Evolutionary conservation across 768 basidiomycete genomes (phyloP), one percentile per base, ranked within the genome.

Genomic region (Termitomyces sp.): DNA sequence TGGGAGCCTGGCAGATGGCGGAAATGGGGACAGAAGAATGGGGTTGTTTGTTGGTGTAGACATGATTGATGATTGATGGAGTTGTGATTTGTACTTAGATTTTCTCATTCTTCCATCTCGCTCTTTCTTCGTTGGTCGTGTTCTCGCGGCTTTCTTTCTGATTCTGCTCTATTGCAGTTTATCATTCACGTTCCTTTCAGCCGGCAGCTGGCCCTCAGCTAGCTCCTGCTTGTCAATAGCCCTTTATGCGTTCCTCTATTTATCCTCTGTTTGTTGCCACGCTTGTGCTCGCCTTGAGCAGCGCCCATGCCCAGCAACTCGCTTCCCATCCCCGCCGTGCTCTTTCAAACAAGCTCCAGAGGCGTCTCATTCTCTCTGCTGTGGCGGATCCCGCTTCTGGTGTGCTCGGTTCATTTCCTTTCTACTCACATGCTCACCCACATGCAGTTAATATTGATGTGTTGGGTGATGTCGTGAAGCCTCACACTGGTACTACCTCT

Each of bases 281-380:
- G 33, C 55, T 71, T 58, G 60, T 74, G 43, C 36, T 64, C 55
- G 56, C 63, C 47, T 58, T 66, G 0, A 10, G 8, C 36, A 77
- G 78, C 0, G 66, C 72, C 49, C 81, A 79, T 63, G 75, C 79
- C 0, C 76, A 79, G n/a, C 56, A 69, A 8, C 47, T 63, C 18
- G 58, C 68, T 48, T 63, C 70, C 50, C 67, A 75, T 73, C 70
- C 71, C 2, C 68, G 74, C 69, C 76, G 58, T 69, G 72, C 73
- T 4, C 60, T 76, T n/a, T 53, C 54, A 5, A 60, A 59, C 46
- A 66, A 57, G 35, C 64, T 64, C 7, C 64, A 63, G 28, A 58
- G 57, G n/a, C 64, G 65, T 18, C 65, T 63, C 36, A 1, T 23
- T 41, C 33, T 59, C 4, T 46, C 26, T 1, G 12, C 6, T 5